A percentile compares a stretch with the other conserved stretches of the same genome.
Evolutionary conservation across 306 rosid species (phyloP).

Genomic region (Urtica urens): DNA sequence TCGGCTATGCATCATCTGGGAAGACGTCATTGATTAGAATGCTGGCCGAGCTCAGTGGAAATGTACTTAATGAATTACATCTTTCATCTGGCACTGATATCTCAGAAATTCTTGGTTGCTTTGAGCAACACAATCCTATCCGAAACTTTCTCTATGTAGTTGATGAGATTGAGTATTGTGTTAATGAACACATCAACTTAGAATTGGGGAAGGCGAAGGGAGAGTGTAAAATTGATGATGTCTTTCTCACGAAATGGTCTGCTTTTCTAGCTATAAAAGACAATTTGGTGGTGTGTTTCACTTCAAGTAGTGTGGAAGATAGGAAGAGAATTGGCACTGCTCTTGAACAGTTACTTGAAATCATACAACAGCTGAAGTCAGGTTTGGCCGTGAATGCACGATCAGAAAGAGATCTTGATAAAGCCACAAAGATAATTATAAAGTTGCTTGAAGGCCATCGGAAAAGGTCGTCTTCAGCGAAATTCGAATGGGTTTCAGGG

Average conservation of each 20-base stretch:
- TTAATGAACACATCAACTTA: conserved; percentile 44
- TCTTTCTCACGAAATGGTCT: conserved; percentile 45
- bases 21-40: conserved; percentile 75
- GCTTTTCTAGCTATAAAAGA: conserved; percentile 28
- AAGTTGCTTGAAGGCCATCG: conserved; percentile 47
- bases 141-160: conserved; percentile 46
- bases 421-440: conserved; percentile 31
- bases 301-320: conserved; percentile 27
- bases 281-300: conserved; percentile 27
- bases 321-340: conserved; percentile 35
- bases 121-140: conserved; percentile 76
- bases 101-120: conserved; percentile 87
- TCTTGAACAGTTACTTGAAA: conserved; percentile 40
- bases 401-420: conserved; percentile 43
- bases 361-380: conserved; percentile 43
- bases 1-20: conserved; percentile 79
- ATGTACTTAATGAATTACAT: conserved; percentile 67
- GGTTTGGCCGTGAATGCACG: conserved; percentile 21
- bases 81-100: conserved; percentile 92
- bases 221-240: conserved; percentile 18
- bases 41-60: conserved; percentile 80
- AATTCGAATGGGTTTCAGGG: conserved; percentile 91
- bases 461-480: conserved; percentile 39
- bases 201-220: conserved; percentile 30
- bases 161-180: conserved; percentile 41